Conservation (phyloP, 371 early-diverging fungal species). For the Chytridium lagenaria region DNA sequence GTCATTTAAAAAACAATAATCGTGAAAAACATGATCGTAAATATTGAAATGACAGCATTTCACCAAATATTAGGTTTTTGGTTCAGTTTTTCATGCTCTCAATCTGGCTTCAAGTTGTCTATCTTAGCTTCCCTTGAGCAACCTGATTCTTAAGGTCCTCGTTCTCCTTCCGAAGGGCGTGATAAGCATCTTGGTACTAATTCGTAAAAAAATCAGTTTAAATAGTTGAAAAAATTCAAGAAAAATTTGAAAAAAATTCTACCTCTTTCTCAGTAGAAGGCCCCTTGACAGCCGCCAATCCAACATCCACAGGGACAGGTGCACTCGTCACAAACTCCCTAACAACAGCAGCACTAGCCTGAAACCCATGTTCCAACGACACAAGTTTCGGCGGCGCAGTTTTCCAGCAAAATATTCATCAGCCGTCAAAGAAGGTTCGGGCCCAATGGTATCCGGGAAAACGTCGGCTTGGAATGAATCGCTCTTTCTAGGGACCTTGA, state of each 20-base stretch:
- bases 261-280: conserved; percentile 68
- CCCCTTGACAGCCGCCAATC: conserved; percentile 38
- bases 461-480: conserved; percentile 97
- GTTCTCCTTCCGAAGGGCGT: conserved; percentile 78
- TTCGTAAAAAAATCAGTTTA: no score
- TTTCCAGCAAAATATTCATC: conserved; percentile 92
- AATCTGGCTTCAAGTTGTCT: conserved; percentile 77
- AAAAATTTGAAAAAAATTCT: no score
- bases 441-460: conserved; percentile 86
- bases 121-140: conserved; percentile 79
- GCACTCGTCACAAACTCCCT: conserved; percentile 79
- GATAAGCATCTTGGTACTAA: conserved; percentile 80
- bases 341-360: conserved; percentile 61
- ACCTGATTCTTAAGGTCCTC: conserved; percentile 81
- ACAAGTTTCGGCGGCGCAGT: conserved; percentile 70
- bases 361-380: conserved; percentile 83
- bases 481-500: conserved; percentile 95
- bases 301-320: conserved; percentile 59
- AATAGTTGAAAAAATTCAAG: no score
- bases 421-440: conserved; percentile 84
- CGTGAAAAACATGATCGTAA: no score
- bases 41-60: no score
- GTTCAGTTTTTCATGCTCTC: conserved; percentile 39
- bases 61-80: no score
- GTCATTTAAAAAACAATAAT: no score